phyloP scores from a whole-genome alignment of 768 basidiomycete species.

The Clitopilus passeckerianus region DNA sequence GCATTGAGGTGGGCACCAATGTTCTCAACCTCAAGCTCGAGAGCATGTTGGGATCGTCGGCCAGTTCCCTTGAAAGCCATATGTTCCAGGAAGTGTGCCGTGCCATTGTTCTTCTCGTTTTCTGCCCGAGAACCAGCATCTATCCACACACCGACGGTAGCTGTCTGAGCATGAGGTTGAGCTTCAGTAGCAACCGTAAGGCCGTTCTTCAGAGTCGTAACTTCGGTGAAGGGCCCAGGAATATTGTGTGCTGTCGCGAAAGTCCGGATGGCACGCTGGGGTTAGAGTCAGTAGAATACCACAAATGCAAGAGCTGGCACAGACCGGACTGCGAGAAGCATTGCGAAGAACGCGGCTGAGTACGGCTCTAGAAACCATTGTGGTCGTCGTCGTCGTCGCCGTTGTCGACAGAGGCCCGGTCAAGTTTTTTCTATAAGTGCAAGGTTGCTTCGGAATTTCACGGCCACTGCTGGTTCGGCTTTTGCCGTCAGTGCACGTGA shows the following conservation, averaged over 20 bases:
- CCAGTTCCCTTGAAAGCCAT: conserved; percentile 98
- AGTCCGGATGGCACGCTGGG: conserved; percentile 38
- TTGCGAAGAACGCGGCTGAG: conserved; percentile 21
- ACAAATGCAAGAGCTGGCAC: neutral
- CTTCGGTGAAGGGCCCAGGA: conserved; percentile 76
- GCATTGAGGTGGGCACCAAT: conserved; percentile 96
- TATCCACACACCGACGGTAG: conserved; percentile 99
- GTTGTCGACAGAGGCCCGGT: neutral
- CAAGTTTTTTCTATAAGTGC: neutral
- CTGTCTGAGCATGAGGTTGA: conserved; percentile 88
- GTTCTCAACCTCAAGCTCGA: conserved; percentile 98
- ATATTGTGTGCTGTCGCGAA: conserved; percentile 71
- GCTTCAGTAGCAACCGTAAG: conserved; percentile 92
- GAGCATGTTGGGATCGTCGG: conserved; percentile 78
- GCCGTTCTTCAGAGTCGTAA: conserved; percentile 91
- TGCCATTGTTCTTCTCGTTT: conserved; percentile 91
- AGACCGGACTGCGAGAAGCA: conserved; percentile 15
- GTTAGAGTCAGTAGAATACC: neutral
- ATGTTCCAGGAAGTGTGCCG: conserved; percentile 98
- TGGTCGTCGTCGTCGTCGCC: conserved; percentile 10
- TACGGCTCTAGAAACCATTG: conserved; percentile 25
- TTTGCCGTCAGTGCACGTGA: neutral
- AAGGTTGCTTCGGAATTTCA: neutral
- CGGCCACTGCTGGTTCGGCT: neutral
- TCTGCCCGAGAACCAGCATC: conserved; percentile 97